These are phyloP conservation scores for Claviceps capensis DNA, from an alignment of 2,329 filamentous ascomycete genomes.

Conservation along the genomic window DNA sequence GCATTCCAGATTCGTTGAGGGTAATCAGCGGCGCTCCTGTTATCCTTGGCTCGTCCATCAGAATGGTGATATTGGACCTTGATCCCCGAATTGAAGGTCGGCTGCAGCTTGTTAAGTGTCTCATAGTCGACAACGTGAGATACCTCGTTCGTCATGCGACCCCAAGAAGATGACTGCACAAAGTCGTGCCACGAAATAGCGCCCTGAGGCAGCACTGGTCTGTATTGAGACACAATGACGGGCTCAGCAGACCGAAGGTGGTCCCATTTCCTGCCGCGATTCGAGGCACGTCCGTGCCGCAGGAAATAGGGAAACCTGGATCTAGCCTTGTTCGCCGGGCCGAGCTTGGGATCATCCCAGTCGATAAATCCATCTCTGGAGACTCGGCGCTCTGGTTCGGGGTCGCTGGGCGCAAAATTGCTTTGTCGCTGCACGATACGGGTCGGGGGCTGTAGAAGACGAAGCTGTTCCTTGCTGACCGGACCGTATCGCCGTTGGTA, in stretches of 20 bases:
- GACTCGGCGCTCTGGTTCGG: constrained; percentile 25
- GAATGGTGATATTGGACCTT: constrained; percentile 18
- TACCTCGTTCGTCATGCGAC: constrained; percentile 31
- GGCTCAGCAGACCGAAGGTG: constrained; percentile 45
- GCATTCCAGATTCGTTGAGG: constrained; percentile 50
- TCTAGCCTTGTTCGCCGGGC: constrained; percentile 19
- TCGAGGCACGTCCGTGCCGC: constrained; percentile 31
- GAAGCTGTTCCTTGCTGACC: constrained; percentile 24
- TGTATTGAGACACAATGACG: constrained; percentile 40
- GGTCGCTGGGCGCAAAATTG: constrained; percentile 26
- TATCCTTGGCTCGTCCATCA: constrained; percentile 13
- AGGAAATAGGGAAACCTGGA: constrained; percentile 32
- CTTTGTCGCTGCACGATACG: constrained; percentile 26
- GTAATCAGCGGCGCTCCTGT: constrained; percentile 18
- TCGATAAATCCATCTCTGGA: constrained; percentile 35
- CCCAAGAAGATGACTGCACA: constrained; percentile 39
- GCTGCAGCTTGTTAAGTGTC: constrained; percentile 31
- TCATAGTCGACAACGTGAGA: constrained; percentile 34
- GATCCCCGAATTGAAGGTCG: constrained; percentile 28
- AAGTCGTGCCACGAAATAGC: constrained; percentile 38
- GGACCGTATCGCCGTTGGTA: constrained; percentile 29
- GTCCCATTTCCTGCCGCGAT: constrained; percentile 41
- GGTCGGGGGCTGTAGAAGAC: constrained; percentile 24
- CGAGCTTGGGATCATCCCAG: constrained; percentile 23
- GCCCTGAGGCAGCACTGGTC: constrained; percentile 25